Percentiles rank a stretch among this genome's conserved stretches.
phyloP scores from a whole-genome alignment of 306 rosid genomes.

The Medicago ruthenica region DNA sequence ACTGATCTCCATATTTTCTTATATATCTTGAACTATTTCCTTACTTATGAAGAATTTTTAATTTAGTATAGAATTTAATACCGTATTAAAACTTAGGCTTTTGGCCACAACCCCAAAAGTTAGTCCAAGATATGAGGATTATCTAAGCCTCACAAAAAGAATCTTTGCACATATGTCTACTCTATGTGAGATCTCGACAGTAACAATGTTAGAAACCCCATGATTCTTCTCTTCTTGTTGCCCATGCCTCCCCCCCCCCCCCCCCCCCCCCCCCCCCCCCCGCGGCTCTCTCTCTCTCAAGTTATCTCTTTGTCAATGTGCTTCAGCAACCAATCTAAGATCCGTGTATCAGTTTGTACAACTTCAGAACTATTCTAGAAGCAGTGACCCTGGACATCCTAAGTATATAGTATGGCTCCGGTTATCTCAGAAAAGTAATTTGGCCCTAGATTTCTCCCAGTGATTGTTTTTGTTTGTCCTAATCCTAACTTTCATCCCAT shows the following conservation, averaged over 20 bases:
- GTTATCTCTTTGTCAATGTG: background rate
- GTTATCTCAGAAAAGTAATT: background rate
- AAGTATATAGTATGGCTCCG: background rate
- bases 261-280: background rate
- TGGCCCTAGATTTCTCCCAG: background rate
- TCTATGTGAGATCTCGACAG: background rate
- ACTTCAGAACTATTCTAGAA: background rate
- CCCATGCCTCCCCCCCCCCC: background rate
- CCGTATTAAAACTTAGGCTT: background rate
- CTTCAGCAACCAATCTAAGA: background rate
- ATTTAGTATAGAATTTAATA: background rate
- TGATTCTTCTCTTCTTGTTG: background rate
- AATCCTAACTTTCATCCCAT: background rate
- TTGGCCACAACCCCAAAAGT: background rate
- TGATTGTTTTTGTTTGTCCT: background rate
- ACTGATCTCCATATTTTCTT: conserved; percentile 2
- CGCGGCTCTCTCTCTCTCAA: background rate
- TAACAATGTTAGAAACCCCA: background rate
- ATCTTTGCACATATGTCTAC: background rate
- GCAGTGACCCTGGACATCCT: background rate
- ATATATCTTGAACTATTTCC: conserved; percentile 9
- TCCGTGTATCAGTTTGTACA: background rate
- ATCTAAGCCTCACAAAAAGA: background rate
- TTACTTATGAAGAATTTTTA: background rate
- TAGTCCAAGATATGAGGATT: background rate